Conservation (phyloP, 2,329 filamentous ascomycete genomes). For the Nemania serpens region DNA sequence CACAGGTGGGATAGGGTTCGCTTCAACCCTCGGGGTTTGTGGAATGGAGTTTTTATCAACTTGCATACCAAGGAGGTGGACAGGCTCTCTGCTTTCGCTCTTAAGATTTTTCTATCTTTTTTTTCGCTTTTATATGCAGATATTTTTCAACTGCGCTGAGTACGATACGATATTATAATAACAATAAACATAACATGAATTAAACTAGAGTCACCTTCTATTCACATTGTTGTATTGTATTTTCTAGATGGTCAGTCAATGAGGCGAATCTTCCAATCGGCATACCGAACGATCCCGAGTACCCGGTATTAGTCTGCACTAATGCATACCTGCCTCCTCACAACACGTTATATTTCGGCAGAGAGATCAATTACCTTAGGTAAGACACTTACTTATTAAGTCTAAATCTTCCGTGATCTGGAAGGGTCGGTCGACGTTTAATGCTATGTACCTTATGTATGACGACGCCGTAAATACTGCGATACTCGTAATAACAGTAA, state of each 20-base stretch:
- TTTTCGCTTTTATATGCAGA: background rate
- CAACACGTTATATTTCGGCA: no score
- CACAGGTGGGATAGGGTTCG: background rate
- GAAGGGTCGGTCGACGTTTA: no score
- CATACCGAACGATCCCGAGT: no score
- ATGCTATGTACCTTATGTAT: background rate
- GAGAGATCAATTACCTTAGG: no score
- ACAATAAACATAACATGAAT: conserved; percentile 1
- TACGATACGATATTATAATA: background rate
- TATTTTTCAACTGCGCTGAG: background rate
- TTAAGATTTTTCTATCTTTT: no score
- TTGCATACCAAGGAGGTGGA: background rate
- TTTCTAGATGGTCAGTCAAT: background rate
- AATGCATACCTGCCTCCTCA: no score
- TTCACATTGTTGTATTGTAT: background rate
- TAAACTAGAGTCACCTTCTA: background rate
- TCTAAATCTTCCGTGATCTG: no score
- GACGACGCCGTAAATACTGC: background rate
- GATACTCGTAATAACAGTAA: background rate
- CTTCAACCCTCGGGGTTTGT: background rate
- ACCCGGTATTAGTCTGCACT: no score
- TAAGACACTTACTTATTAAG: no score
- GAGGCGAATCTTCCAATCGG: no score
- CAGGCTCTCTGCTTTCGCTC: background rate
- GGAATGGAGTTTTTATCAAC: background rate